A percentile compares a stretch with the other conserved stretches of the same genome.
phyloP scores from a whole-genome alignment of 495 filamentous ascomycete species.

The Hypoxylon fragiforme region DNA sequence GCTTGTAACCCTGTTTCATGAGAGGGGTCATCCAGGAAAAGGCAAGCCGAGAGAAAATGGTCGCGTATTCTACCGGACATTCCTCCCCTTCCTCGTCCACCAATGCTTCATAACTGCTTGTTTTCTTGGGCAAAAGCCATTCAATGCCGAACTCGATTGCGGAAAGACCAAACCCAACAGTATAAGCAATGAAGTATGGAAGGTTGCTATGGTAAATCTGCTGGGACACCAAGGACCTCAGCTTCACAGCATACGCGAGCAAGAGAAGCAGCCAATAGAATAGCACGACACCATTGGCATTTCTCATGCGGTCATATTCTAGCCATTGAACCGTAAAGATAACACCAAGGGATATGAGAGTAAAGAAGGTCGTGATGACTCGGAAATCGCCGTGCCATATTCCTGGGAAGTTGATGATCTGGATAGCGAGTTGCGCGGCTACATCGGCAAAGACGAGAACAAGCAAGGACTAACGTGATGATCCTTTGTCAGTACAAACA shows the following conservation, averaged over 20 bases:
- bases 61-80: constrained; percentile 92
- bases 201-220: constrained; percentile 64
- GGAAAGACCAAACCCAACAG: constrained; percentile 72
- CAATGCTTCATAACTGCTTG: constrained; percentile 79
- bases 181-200: constrained; percentile 79
- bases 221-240: constrained; percentile 83
- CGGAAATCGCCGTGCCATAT: constrained; percentile 82
- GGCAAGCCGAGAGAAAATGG: constrained; percentile 89
- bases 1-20: constrained; percentile 94
- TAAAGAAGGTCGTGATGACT: constrained; percentile 84
- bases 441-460: constrained; percentile 68
- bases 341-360: constrained; percentile 74
- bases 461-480: constrained; percentile 62
- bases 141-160: constrained; percentile 79
- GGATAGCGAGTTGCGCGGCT: constrained; percentile 72
- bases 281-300: constrained; percentile 89
- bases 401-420: constrained; percentile 69
- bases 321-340: constrained; percentile 88
- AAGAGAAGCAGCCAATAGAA: constrained; percentile 96
- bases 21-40: constrained; percentile 99
- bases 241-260: constrained; percentile 78
- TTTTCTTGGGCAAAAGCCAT: constrained; percentile 87
- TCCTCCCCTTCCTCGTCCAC: constrained; percentile 78
- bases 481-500: constrained; percentile 37
- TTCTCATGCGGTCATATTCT: constrained; percentile 85